Conservation (phyloP, 202 grass and related monocot species). For the Bolboschoenoplectus hybrid region DNA sequence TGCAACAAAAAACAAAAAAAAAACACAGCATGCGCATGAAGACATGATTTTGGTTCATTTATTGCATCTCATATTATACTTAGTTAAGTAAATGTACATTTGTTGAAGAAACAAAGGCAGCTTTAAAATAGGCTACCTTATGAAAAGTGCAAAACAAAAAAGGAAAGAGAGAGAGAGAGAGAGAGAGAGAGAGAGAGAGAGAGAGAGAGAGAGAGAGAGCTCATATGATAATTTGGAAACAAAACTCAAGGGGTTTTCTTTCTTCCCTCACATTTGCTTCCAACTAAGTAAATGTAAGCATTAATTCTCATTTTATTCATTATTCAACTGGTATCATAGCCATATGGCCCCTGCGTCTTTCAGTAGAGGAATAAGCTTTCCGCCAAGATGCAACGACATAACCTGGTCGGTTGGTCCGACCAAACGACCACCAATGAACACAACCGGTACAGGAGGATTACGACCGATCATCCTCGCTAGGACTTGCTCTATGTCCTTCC, state of each 20-base stretch:
- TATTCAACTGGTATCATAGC: slow-evolving; percentile 48
- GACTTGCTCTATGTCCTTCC: slow-evolving; percentile 59
- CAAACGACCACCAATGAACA: slow-evolving; percentile 84
- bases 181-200: too few relatives aligned
- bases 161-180: background rate
- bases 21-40: too few relatives aligned
- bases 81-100: slow-evolving; percentile 1
- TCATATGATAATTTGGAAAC: background rate
- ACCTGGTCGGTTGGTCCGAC: slow-evolving; percentile 69
- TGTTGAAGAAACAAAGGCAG: background rate
- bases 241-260: background rate
- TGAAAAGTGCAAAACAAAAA: slow-evolving; percentile 12
- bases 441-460: slow-evolving; percentile 55
- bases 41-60: background rate
- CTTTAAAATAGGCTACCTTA: background rate
- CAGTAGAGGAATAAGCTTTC: slow-evolving; percentile 76
- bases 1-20: too few relatives aligned
- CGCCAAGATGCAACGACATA: slow-evolving; percentile 76
- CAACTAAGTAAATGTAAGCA: slow-evolving; percentile 3
- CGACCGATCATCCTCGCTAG: slow-evolving; percentile 63
- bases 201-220: background rate
- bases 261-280: slow-evolving; percentile 10
- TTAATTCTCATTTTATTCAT: background rate
- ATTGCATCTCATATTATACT: background rate
- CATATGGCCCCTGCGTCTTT: slow-evolving; percentile 78